Evolutionary conservation across 441 rosid species (phyloP), one percentile per base, ranked within the genome.

Genomic region (Arabidopsis hybrid): DNA sequence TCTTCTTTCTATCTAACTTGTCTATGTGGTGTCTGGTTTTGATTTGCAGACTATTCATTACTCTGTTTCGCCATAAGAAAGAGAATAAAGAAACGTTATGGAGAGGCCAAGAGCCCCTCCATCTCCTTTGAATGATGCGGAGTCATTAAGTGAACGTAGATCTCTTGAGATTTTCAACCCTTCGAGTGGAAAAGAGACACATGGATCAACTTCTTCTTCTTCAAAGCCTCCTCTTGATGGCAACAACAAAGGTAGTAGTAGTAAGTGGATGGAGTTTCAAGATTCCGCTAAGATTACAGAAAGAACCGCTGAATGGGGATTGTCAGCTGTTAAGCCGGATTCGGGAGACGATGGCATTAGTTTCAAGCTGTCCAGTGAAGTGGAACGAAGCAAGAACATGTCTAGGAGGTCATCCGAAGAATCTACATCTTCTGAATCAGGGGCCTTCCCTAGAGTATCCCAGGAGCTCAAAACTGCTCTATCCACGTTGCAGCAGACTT

Each of bases 231-330:
- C 45, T 60, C 16, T 13, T 1, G 73, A 62, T 57, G 61, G 52
- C 1, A 59, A 58, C 50, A 69, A 60, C 35, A 77, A 65, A 68
- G 56, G 80, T 0, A 76, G 73, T 63, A 76, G 74, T 38, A 77
- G 75, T 77, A 93, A 85, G 84, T 90, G 98, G 97, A 85, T 89
- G 97, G 96, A 95, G 13, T 87, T 89, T 79, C 89, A 81, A 42
- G 78, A 76, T 51, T 81, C 73, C 31, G 85, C 94, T 3, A 89
- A 61, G 74, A 74, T 94, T 62, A 89, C 65, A 8, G 89, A 88
- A 71, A 85, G 98, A 82, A 73, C 92, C 1, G 96, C 95, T 29
- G 97, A 88, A 73, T 93, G 98, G 98, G 98, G 98, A 26, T 78
- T 91, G 26, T 71, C 77, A 7, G 81, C 80, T 7, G 86, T 91